These are phyloP conservation scores for Camelina neglecta DNA, from an alignment of 345 rosid species.

Conservation along the genomic window DNA sequence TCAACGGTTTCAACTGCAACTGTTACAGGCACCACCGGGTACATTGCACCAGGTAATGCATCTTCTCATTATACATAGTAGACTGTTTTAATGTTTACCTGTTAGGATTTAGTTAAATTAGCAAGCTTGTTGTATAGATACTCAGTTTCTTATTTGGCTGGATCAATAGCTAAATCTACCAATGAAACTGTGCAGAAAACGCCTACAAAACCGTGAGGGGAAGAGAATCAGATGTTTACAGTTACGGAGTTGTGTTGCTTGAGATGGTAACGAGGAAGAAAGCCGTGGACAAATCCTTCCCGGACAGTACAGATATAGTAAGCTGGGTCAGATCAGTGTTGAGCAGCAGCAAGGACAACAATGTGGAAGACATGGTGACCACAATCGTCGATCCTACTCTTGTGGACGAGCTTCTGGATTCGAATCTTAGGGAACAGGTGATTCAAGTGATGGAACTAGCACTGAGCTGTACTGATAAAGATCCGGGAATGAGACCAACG, in stretches of 20 bases:
- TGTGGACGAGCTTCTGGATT: slow-evolving; percentile 54
- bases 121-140: not conserved
- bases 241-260: slow-evolving; percentile 72
- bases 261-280: slow-evolving; percentile 64
- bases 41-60: slow-evolving; percentile 80
- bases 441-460: slow-evolving; percentile 53
- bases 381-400: slow-evolving; percentile 55
- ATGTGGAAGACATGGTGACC: slow-evolving; percentile 43
- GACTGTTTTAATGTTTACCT: not conserved
- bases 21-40: slow-evolving; percentile 73
- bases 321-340: slow-evolving; percentile 56
- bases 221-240: slow-evolving; percentile 70
- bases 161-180: not conserved
- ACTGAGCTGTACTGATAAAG: slow-evolving; percentile 64
- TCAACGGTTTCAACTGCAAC: slow-evolving; percentile 49
- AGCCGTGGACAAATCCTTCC: slow-evolving; percentile 54
- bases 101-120: slow-evolving; percentile 13
- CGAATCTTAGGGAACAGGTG: slow-evolving; percentile 59
- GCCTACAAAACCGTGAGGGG: slow-evolving; percentile 57
- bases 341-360: slow-evolving; percentile 34
- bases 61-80: not conserved
- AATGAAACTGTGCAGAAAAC: slow-evolving; percentile 54
- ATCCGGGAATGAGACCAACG: slow-evolving; percentile 62
- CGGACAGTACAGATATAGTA: slow-evolving; percentile 50
- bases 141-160: not conserved